phyloP scores from a whole-genome alignment of 2,329 filamentous ascomycete genomes.

The Niveomyces coronatus region DNA sequence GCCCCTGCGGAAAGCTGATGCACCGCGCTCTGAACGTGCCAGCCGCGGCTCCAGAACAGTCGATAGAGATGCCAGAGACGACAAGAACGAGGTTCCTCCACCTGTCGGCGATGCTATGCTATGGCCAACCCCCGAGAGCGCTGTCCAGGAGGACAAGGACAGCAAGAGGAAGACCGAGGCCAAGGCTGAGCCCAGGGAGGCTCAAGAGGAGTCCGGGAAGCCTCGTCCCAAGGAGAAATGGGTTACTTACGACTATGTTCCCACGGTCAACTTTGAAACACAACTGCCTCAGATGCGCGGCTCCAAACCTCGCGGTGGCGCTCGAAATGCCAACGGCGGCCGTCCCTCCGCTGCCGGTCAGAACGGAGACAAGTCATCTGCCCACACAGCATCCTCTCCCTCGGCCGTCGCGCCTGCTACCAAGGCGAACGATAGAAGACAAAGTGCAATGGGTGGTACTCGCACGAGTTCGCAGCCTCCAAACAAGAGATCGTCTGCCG shows the following conservation, averaged over 20 bases:
- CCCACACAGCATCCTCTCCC: too few relatives aligned
- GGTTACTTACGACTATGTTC: slow-evolving; percentile 73
- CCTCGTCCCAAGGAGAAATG: slow-evolving; percentile 69
- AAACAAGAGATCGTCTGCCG: slow-evolving; percentile 35
- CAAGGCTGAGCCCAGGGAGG: slow-evolving; percentile 42
- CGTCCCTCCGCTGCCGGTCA: slow-evolving; percentile 27
- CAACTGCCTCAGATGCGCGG: slow-evolving; percentile 51
- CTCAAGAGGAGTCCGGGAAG: slow-evolving; percentile 38
- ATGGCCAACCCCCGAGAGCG: slow-evolving; percentile 86
- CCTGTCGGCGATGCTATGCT: slow-evolving; percentile 65
- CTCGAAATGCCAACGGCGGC: slow-evolving; percentile 29
- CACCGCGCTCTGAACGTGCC: slow-evolving; percentile 22
- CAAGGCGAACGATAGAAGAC: slow-evolving; percentile 24
- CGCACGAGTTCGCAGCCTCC: slow-evolving; percentile 27
- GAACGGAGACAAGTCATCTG: slow-evolving; percentile 27
- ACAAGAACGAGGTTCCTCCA: slow-evolving; percentile 35
- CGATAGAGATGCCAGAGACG: slow-evolving; percentile 31
- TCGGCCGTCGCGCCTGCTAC: slow-evolving; percentile 21
- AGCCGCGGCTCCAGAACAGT: slow-evolving; percentile 36
- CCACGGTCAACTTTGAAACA: slow-evolving; percentile 78
- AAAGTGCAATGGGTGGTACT: slow-evolving; percentile 25
- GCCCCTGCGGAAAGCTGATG: slow-evolving; percentile 31
- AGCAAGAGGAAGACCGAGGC: slow-evolving; percentile 55
- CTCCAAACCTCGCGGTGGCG: slow-evolving; percentile 40
- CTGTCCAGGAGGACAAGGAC: slow-evolving; percentile 59